Evolutionary conservation across 108 stramenopile genomes (phyloP).

Genomic region (Seminavis robusta): DNA sequence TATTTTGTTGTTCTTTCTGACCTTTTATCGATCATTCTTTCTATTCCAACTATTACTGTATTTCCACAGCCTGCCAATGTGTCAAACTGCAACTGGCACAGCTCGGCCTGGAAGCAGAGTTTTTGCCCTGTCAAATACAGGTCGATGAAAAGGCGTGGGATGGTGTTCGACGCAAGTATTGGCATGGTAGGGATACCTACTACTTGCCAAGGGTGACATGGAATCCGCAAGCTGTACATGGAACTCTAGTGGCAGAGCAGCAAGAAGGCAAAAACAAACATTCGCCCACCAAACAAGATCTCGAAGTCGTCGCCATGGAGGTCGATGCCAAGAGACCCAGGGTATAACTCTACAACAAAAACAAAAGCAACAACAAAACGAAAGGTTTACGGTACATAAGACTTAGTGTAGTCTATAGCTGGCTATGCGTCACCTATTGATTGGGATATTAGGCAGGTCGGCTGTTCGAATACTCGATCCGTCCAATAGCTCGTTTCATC

Average conservation of each 20-base stretch:
- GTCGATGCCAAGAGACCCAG: too few relatives aligned
- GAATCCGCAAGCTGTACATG: conserved; percentile 30
- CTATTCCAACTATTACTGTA: too few relatives aligned
- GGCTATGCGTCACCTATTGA: too few relatives aligned
- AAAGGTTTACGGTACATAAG: too few relatives aligned
- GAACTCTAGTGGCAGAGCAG: too few relatives aligned
- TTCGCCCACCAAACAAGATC: background rate
- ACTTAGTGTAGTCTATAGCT: too few relatives aligned
- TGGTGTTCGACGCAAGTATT: conserved; percentile 87
- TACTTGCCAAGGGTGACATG: conserved; percentile 80
- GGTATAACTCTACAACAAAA: too few relatives aligned
- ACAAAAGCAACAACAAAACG: too few relatives aligned
- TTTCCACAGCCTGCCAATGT: conserved; percentile 56
- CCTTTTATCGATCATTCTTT: background rate
- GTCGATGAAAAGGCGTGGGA: conserved; percentile 77
- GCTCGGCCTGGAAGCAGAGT: conserved; percentile 76
- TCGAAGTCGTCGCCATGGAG: too few relatives aligned
- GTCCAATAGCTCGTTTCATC: too few relatives aligned
- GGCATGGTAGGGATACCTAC: conserved; percentile 87
- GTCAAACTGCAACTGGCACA: conserved; percentile 73
- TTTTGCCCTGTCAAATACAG: conserved; percentile 76
- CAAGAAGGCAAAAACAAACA: background rate
- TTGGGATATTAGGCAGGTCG: too few relatives aligned
- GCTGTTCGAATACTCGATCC: too few relatives aligned
- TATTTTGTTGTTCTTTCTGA: background rate